Base-by-base conservation (phyloP, 352 stramenopile species). In the Sclerospora graminicola region DNA sequence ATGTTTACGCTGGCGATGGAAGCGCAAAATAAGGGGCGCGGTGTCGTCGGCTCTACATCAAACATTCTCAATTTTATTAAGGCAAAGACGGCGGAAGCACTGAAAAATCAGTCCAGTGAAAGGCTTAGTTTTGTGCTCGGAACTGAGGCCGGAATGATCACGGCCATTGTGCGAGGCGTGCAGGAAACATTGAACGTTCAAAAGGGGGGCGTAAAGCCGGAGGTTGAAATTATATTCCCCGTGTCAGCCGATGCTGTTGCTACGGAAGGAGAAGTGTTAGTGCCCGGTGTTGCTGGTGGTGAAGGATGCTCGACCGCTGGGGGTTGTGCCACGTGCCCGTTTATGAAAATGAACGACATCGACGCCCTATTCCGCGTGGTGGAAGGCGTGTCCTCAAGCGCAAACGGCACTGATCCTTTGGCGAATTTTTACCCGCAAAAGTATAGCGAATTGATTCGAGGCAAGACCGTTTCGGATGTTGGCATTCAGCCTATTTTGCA, bases 281-380 rank as follows among this genome's bases (percentile, higher is more conserved):
- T 97, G 18, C 89, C 89, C 8, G 89, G 90, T 34, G 89, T 96
- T 10, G 63, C 76, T 42, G 94, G 92, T 16, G 92, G 91, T 14
- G 95, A 98, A 63, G 95, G 93, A 21, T 98, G 95, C 68, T 96
- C 83, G n/a, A 98, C 90, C 39, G 90, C 92, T 18, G 95, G 95
- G 18, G 95, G 95, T 36, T 98, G 95, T 50, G 95, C 95, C 11
- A 98, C 95, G 8, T 98, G 95, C 41, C 95, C 95, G 4, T 98
- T 97, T 54, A 98, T 98, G 95, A 98, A 98, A 69, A 98, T 98
- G 94, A 98, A 98, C 70, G 89, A 98, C 68, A 82, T 98, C 29
- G 93, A 98, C 53, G 84, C 91, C n/a, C 65, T 98, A 8, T 87
- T 96, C 52, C 78, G 96, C 50, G 82, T 98, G 37, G 69, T 57